Conservation (phyloP, 768 basidiomycete species). For the Leccinum longicurvipes region DNA sequence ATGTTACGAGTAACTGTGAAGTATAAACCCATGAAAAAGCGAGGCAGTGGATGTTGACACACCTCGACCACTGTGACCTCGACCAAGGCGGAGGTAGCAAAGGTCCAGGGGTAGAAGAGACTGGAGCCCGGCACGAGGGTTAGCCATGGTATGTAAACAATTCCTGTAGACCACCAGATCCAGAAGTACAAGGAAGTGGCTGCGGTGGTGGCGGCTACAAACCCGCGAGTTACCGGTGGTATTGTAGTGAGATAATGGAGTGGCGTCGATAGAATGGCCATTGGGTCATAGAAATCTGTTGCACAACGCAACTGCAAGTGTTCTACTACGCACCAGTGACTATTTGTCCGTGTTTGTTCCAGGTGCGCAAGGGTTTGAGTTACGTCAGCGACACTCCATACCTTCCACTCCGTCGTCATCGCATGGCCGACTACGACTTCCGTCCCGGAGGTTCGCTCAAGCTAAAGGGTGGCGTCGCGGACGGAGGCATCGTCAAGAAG, state of each 20-base stretch:
- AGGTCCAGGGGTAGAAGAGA: conserved; percentile 88
- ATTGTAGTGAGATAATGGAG: conserved; percentile 64
- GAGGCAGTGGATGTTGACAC: conserved; percentile 26
- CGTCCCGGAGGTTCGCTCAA: conserved; percentile 87
- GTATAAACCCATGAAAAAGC: conserved; percentile 1
- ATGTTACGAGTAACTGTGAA: conserved; percentile 67
- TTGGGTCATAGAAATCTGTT: conserved; percentile 30
- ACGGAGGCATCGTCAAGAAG: conserved; percentile 85
- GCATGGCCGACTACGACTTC: conserved; percentile 82
- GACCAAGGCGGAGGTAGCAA: conserved; percentile 84
- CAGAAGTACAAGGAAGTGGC: conserved; percentile 61
- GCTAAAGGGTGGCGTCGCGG: conserved; percentile 77
- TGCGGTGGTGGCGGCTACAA: conserved; percentile 59
- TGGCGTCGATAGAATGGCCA: conserved; percentile 78
- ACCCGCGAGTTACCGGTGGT: conserved; percentile 76
- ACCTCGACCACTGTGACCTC: conserved; percentile 86
- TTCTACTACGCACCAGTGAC: neutral
- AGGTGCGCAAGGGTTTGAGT: conserved; percentile 12
- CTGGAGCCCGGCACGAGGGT: conserved; percentile 79
- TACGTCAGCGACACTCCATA: conserved; percentile 30
- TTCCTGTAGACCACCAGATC: conserved; percentile 52
- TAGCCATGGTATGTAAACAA: conserved; percentile 58
- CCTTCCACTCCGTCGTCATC: conserved; percentile 16
- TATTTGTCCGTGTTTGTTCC: conserved; percentile 27
- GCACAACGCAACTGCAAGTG: neutral